Base-by-base conservation (phyloP, 75 land plant species). In the Picea glauca region DNA sequence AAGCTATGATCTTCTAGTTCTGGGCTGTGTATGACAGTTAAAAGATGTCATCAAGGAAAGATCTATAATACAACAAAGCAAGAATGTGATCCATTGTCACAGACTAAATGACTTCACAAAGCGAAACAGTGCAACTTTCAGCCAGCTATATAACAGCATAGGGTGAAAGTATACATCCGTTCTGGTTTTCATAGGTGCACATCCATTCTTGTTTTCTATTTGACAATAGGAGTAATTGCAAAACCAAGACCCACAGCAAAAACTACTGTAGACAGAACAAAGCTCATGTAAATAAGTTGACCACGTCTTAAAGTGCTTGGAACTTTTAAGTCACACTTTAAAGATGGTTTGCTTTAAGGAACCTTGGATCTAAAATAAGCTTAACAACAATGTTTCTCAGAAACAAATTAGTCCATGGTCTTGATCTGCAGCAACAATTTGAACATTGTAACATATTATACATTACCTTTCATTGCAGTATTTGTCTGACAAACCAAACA, bases 401-500 rank as follows among this genome's bases (percentile, higher is more conserved):
- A 62, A 62, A 62, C 56, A 9, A 9, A 50, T 50, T 50, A 50
- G 56, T 0, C 9, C 56, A 50, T 50, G 56, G 56, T 50, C 9
- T 50, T 50, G 12, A 50, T 62, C n/a, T 20, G 63, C 1, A 20
- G 23, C n/a, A 62, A 62, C 63, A 62, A 20, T 5, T 62, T 62
- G 11, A 50, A 50, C 56, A 50, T 50, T 2, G 12, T 9, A 50
- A 11, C 11, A 50, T 50, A 50, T 50, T 9, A 50, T 50, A 50
- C 56, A 62, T 75, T 74, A 91, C 93, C 91, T 80, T 72, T 87
- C 87, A 80, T 60, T 61, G 60, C 85, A 91, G 21, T 80, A 68
- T 87, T 80, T 85, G 17, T 91, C 93, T 62, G 90, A 81, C 61
- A 84, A 58, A 38, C 87, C 88, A 82, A 77, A 91, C 12, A 91